These are phyloP conservation scores for Pythium inflatum DNA, from an alignment of 352 stramenopile species.

Conservation along the genomic window DNA sequence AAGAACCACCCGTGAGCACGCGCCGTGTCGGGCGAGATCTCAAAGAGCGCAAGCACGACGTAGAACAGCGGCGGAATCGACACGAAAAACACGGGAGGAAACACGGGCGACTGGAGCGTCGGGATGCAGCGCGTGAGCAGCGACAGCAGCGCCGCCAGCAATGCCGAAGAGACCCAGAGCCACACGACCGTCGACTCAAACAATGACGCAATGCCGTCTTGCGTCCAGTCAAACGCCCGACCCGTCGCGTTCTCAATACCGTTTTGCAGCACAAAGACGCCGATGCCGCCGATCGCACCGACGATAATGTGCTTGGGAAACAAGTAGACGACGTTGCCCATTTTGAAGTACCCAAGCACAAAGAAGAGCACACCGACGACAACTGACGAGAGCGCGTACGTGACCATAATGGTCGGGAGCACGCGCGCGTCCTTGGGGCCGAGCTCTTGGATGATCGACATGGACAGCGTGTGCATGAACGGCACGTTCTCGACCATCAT, in stretches of 20 bases:
- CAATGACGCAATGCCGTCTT: constrained; percentile 50
- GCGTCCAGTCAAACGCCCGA: constrained; percentile 62
- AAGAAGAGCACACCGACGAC: constrained; percentile 92
- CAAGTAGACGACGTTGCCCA: constrained; percentile 92
- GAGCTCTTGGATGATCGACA: constrained; percentile 84
- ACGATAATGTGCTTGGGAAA: constrained; percentile 96
- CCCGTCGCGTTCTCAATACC: constrained; percentile 87
- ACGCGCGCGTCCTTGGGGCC: constrained; percentile 69
- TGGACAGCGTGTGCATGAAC: constrained; percentile 93
- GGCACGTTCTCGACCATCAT: constrained; percentile 98
- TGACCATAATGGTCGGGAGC: constrained; percentile 92
- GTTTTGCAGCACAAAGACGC: constrained; percentile 84
- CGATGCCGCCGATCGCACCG: constrained; percentile 94
- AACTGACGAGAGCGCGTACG: constrained; percentile 89
- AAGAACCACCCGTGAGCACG: constrained; percentile 80
- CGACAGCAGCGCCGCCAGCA: constrained; percentile 54
- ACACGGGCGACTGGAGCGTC: constrained; percentile 52
- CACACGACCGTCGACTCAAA: constrained; percentile 58
- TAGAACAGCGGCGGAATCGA: constrained; percentile 83
- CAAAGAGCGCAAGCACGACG: constrained; percentile 51
- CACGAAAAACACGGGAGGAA: constrained; percentile 81
- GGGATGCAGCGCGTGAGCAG: constrained; percentile 57
- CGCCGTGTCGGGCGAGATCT: constrained; percentile 60
- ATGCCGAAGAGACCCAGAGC: constrained; percentile 70
- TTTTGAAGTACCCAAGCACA: constrained; percentile 84